phyloP scores from a whole-genome alignment of 2,329 filamentous ascomycete genomes.

The Colletotrichum noveboracense region DNA sequence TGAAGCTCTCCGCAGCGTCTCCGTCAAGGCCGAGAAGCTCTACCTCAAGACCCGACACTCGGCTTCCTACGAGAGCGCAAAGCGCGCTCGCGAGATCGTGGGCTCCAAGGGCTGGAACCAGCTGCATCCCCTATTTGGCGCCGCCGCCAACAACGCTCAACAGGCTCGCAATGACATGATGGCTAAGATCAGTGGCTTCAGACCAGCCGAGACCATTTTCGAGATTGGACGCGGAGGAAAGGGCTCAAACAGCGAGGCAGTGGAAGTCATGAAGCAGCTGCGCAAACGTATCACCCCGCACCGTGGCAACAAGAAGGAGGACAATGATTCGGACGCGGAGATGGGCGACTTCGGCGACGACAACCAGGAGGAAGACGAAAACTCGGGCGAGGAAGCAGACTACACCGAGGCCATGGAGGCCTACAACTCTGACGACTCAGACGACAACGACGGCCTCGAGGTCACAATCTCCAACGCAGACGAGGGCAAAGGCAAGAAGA shows the following conservation, averaged over 20 bases:
- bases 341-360: slow-evolving; percentile 34
- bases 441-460: slow-evolving; percentile 70
- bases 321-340: slow-evolving; percentile 32
- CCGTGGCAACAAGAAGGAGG: slow-evolving; percentile 47
- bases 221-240: slow-evolving; percentile 82
- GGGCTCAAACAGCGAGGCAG: slow-evolving; percentile 64
- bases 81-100: slow-evolving; percentile 80
- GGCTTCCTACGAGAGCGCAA: slow-evolving; percentile 88
- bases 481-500: slow-evolving; percentile 49
- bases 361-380: slow-evolving; percentile 35
- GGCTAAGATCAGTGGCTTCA: slow-evolving; percentile 84
- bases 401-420: slow-evolving; percentile 29
- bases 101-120: slow-evolving; percentile 73
- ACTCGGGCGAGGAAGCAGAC: slow-evolving; percentile 39
- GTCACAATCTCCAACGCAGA: slow-evolving; percentile 71
- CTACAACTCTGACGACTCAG: slow-evolving; percentile 42
- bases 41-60: slow-evolving; percentile 90
- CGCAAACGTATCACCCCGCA: slow-evolving; percentile 70
- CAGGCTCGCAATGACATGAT: slow-evolving; percentile 84
- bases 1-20: slow-evolving; percentile 71
- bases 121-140: slow-evolving; percentile 81
- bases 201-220: slow-evolving; percentile 94
- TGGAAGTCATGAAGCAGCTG: slow-evolving; percentile 77
- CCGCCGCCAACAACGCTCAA: slow-evolving; percentile 69
- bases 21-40: slow-evolving; percentile 87